These are phyloP conservation scores for Venturia pyrina DNA, from an alignment of 2,329 filamentous ascomycete genomes.

Conservation along the genomic window DNA sequence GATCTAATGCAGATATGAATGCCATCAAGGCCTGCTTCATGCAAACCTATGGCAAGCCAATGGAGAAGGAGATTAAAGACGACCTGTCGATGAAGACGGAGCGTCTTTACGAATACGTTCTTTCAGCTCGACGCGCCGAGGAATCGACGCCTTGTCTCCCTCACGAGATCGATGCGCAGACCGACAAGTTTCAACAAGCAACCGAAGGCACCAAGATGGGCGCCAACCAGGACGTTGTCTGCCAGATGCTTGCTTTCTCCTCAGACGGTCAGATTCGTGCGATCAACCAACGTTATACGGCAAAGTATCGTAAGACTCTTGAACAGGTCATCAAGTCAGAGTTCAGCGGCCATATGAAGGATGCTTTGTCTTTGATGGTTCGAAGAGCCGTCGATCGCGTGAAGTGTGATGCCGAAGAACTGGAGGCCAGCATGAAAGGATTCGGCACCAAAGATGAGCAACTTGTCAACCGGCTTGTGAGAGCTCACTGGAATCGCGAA, in stretches of 20 bases:
- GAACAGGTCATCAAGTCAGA: slow-evolving; percentile 67
- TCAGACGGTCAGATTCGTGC: slow-evolving; percentile 79
- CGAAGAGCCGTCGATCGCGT: slow-evolving; percentile 67
- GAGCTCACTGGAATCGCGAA: slow-evolving; percentile 71
- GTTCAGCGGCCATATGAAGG: slow-evolving; percentile 88
- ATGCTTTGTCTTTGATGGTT: slow-evolving; percentile 73
- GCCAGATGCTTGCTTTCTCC: slow-evolving; percentile 63
- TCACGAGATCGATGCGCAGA: slow-evolving; percentile 14
- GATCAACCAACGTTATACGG: slow-evolving; percentile 64
- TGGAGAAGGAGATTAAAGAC: slow-evolving; percentile 63
- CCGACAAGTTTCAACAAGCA: slow-evolving; percentile 11
- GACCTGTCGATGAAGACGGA: slow-evolving; percentile 84
- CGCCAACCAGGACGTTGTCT: slow-evolving; percentile 68
- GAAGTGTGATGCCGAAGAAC: slow-evolving; percentile 67
- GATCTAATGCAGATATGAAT: slow-evolving; percentile 77
- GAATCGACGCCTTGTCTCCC: slow-evolving; percentile 66
- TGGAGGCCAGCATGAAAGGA: slow-evolving; percentile 85
- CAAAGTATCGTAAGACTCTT: slow-evolving; percentile 60
- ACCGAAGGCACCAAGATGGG: slow-evolving; percentile 60
- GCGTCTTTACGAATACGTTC: slow-evolving; percentile 72
- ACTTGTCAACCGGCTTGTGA: slow-evolving; percentile 64
- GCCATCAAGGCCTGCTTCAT: slow-evolving; percentile 78
- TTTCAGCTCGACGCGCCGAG: slow-evolving; percentile 64
- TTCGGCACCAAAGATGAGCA: slow-evolving; percentile 77
- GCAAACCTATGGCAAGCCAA: slow-evolving; percentile 49